phyloP scores from a whole-genome alignment of 2,329 filamentous ascomycete species.

The Podosphaera fusca region DNA sequence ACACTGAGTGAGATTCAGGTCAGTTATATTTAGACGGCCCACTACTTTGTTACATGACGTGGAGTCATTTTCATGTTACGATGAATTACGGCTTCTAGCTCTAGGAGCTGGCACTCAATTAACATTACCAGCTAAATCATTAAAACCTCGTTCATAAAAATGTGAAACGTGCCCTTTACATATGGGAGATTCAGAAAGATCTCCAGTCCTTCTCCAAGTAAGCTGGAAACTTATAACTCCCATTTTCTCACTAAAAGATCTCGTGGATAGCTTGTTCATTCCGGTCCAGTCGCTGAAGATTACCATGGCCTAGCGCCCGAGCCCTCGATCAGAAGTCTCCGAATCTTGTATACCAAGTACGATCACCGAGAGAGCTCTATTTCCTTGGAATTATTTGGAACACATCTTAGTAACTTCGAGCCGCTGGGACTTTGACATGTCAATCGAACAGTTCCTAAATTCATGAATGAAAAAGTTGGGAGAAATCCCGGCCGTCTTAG shows the following conservation, averaged over 20 bases:
- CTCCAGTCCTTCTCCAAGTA: background rate
- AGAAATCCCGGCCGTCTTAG: background rate
- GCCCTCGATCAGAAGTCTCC: background rate
- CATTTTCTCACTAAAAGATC: background rate
- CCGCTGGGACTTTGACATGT: no score
- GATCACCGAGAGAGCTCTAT: background rate
- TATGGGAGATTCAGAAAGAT: no score
- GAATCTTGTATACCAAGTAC: background rate
- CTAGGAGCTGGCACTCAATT: no score
- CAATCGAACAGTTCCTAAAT: background rate
- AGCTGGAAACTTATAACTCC: background rate
- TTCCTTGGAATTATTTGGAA: background rate
- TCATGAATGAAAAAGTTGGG: background rate
- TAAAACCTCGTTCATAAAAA: no score
- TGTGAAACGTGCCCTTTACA: no score
- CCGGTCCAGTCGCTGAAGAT: background rate
- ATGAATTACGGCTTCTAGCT: no score
- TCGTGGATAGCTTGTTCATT: background rate
- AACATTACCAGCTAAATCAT: no score
- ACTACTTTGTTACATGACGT: no score
- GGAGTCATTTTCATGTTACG: no score
- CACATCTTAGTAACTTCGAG: no score
- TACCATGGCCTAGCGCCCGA: background rate
- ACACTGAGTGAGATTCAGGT: no score
- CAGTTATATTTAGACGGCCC: no score